Conservation (phyloP, 768 basidiomycete genomes). For the Termitomyces sp. region DNA sequence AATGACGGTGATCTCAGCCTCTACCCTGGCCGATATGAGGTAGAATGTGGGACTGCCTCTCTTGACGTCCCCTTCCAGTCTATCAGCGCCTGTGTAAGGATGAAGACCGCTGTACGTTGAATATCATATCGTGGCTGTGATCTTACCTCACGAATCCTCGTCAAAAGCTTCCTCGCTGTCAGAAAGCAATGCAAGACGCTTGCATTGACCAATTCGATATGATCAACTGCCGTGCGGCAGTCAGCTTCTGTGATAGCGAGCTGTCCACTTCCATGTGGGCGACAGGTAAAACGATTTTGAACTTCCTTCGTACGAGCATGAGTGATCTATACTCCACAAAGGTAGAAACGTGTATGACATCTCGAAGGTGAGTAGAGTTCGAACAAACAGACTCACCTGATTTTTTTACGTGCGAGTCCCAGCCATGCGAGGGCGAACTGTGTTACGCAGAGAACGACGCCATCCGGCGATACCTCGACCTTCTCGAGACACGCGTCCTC, state of each 20-base stretch:
- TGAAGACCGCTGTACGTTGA: constrained; percentile 51
- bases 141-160: background rate
- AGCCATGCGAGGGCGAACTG: constrained; percentile 19
- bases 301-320: background rate
- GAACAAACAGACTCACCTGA: no score
- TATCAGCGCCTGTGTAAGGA: constrained; percentile 53
- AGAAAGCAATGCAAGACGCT: constrained; percentile 46
- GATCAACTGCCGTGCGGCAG: constrained; percentile 64
- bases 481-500: constrained; percentile 14
- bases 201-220: constrained; percentile 68
- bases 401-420: background rate
- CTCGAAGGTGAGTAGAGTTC: constrained; percentile 13
- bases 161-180: constrained; percentile 64
- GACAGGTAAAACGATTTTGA: constrained; percentile 30
- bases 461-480: constrained; percentile 18
- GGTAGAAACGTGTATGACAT: constrained; percentile 23
- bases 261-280: constrained; percentile 40
- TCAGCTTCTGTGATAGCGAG: constrained; percentile 58
- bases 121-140: constrained; percentile 11
- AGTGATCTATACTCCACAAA: constrained; percentile 4
- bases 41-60: constrained; percentile 58
- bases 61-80: constrained; percentile 49
- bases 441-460: constrained; percentile 18
- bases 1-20: constrained; percentile 23
- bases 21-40: constrained; percentile 47